Conservation (phyloP, 495 filamentous ascomycete genomes). For the Podospora anserina region DNA sequence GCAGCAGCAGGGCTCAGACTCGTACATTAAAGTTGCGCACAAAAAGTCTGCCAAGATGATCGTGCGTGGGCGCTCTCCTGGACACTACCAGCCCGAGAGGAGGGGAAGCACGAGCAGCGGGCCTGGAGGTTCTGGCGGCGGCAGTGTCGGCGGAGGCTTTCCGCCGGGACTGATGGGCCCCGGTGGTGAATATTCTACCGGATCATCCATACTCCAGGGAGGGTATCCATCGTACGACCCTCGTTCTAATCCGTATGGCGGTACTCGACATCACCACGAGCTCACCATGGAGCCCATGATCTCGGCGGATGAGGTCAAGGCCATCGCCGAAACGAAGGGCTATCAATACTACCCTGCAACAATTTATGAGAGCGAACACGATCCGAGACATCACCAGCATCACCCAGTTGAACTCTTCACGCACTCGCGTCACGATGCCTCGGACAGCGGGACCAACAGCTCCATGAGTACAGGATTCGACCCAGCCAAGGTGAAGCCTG, state of each 20-base stretch:
- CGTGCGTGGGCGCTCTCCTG: constrained; percentile 86
- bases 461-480: constrained; percentile 28
- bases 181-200: constrained; percentile 35
- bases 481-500: constrained; percentile 43
- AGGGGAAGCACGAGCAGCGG: constrained; percentile 70
- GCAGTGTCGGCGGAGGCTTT: constrained; percentile 49
- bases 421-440: constrained; percentile 33
- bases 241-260: constrained; percentile 36
- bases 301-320: constrained; percentile 45
- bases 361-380: constrained; percentile 41
- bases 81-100: constrained; percentile 86
- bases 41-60: constrained; percentile 83
- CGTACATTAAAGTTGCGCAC: constrained; percentile 75
- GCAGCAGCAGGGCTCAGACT: constrained; percentile 37
- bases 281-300: constrained; percentile 44
- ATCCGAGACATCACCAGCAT: constrained; percentile 38
- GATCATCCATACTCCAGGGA: constrained; percentile 34
- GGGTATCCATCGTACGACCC: constrained; percentile 39
- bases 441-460: constrained; percentile 29
- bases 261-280: constrained; percentile 42
- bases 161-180: constrained; percentile 37
- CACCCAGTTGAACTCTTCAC: constrained; percentile 44
- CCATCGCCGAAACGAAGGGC: constrained; percentile 41
- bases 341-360: constrained; percentile 48
- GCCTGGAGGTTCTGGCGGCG: constrained; percentile 58